These are phyloP conservation scores for Ceriops decandra DNA, from an alignment of 345 rosid genomes.

Conservation along the genomic window DNA sequence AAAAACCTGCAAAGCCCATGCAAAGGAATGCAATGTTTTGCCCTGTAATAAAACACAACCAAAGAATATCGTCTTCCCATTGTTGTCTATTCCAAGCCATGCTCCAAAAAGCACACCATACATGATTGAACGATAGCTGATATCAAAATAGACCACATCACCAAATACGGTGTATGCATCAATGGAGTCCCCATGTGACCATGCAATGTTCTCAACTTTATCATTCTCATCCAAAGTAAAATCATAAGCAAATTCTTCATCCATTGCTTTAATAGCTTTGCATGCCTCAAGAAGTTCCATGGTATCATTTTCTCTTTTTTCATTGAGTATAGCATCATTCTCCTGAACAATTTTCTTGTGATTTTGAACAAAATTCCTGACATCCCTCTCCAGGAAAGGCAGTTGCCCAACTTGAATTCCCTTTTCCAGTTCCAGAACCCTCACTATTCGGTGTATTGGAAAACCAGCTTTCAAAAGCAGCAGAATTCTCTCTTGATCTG, in stretches of 20 bases:
- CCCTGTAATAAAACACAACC: constrained; percentile 84
- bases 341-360: constrained; percentile 82
- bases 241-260: constrained; percentile 54
- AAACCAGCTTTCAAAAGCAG: constrained; percentile 90
- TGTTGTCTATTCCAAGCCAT: constrained; percentile 69
- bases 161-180: constrained; percentile 59
- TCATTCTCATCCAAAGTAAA: constrained; percentile 60
- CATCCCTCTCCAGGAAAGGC: constrained; percentile 89
- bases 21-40: constrained; percentile 58
- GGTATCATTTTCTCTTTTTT: constrained; percentile 66
- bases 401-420: constrained; percentile 81
- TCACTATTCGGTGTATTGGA: constrained; percentile 79
- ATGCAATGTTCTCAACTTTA: constrained; percentile 77
- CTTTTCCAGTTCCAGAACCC: constrained; percentile 79
- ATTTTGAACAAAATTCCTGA: constrained; percentile 79
- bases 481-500: constrained; percentile 83
- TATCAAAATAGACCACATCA: constrained; percentile 74
- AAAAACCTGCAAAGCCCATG: constrained; percentile 93
- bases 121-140: constrained; percentile 70
- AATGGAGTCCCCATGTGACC: constrained; percentile 76
- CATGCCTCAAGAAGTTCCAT: constrained; percentile 77
- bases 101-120: constrained; percentile 78
- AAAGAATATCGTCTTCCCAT: constrained; percentile 63
- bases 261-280: constrained; percentile 63
- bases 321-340: constrained; percentile 69